Percentiles rank a stretch among this genome's conserved stretches.
phyloP scores from a whole-genome alignment of 306 rosid species.

The Sesbania bispinosa region DNA sequence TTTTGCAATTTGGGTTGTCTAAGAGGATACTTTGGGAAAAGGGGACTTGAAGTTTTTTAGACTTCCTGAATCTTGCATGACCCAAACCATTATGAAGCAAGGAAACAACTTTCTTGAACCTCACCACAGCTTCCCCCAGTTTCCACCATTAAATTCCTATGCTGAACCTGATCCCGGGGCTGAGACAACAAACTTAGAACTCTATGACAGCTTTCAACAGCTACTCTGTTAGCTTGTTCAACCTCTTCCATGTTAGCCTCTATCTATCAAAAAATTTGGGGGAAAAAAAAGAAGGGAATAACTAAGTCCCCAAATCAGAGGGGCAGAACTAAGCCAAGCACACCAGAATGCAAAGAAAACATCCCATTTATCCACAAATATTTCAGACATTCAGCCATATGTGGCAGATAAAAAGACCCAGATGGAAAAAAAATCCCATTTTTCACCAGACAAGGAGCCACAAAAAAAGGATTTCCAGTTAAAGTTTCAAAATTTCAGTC shows the following conservation, averaged over 20 bases:
- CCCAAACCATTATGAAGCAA: conserved; percentile 68
- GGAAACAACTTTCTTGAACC: conserved; percentile 89
- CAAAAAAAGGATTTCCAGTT: conserved; percentile 21
- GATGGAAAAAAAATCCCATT: conserved; percentile 42
- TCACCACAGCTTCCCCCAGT: conserved; percentile 76
- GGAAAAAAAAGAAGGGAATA: background rate
- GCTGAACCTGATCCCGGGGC: conserved; percentile 63
- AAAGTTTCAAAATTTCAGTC: conserved; percentile 29
- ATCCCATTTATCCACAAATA: conserved; percentile 21
- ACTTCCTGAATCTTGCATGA: conserved; percentile 85
- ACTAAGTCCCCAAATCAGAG: conserved; percentile 18
- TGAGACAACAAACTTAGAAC: conserved; percentile 63
- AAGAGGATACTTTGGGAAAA: conserved; percentile 58
- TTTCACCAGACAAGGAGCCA: conserved; percentile 38
- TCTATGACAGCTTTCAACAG: conserved; percentile 80
- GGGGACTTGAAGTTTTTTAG: conserved; percentile 48
- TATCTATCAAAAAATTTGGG: conserved; percentile 2
- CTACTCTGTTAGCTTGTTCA: conserved; percentile 79
- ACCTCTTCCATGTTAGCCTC: conserved; percentile 63
- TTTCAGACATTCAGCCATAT: conserved; percentile 37
- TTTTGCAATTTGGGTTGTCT: conserved; percentile 59
- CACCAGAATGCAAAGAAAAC: conserved; percentile 23
- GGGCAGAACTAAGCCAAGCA: conserved; percentile 29
- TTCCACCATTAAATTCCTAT: conserved; percentile 58
- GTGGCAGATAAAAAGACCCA: conserved; percentile 36